Evolutionary conservation across 305 asterid species (phyloP), one percentile per base, ranked within the genome.

Genomic region (Rubia balearica): DNA sequence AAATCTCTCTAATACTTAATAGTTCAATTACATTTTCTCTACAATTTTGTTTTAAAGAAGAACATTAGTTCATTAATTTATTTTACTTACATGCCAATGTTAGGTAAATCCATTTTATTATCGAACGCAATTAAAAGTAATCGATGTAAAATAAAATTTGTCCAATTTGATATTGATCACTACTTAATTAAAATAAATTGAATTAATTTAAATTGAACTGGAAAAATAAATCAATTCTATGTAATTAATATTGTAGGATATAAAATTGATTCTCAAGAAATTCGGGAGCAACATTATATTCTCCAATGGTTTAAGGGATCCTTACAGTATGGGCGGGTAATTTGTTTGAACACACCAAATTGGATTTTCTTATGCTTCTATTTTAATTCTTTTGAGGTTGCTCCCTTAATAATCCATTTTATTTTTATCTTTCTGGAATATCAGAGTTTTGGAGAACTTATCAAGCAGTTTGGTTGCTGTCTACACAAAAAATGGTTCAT

Each of bases 261-360:
- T 86, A 57, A 87, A 85, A 72, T 63, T 81, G 81, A 76, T 77
- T 66, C 89, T 90, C 13, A 76, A 51, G 33, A 79, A 84, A 22
- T 90, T 86, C 69, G 97, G 80, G 1, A 90, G 97, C 85, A 90
- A 90, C 71, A 87, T 90, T 16, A 87, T 90, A 43, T 90, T 90
- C 83, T 90, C 96, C 65, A 90, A 88, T 77, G 96, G 95, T 56
- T 79, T 86, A 4, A 77, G 79, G 78, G 96, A 90, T 78, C 96
- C 96, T 7, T 90, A 83, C 65, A 88, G 95, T 14, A 83, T 78
- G 53, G 96, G 88, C 75, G 95, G 96, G 96, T 90, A 87, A 69
- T n/a, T 41, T 14, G 36, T 63, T 27, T 17, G 19, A 36, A 19
- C 30, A 33, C 19, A 36, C 0, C 9, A 21, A 24, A 59, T 2